A percentile compares a stretch with the other conserved stretches of the same genome.
phyloP scores from a whole-genome alignment of 768 basidiomycete genomes.

The Coprinopsis strossmayeri region DNA sequence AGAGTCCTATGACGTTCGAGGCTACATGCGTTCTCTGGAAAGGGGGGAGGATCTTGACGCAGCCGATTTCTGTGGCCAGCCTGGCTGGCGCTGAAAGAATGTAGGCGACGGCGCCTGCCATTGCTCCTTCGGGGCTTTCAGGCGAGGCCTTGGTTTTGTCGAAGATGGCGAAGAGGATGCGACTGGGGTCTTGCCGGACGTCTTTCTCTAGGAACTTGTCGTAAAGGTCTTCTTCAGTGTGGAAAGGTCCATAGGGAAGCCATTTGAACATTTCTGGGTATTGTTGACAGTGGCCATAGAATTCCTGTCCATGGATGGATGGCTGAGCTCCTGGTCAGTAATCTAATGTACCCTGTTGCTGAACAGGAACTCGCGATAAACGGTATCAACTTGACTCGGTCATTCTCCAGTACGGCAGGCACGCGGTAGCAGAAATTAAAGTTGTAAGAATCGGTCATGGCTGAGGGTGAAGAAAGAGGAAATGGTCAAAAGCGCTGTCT shows the following conservation, averaged over 20 bases:
- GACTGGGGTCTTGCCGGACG: slow-evolving; percentile 26
- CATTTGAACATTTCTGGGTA: slow-evolving; percentile 39
- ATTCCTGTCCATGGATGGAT: slow-evolving; percentile 32
- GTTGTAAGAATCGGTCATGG: slow-evolving; percentile 25
- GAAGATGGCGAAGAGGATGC: slow-evolving; percentile 44
- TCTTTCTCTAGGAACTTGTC: slow-evolving; percentile 26
- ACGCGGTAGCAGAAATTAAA: slow-evolving; percentile 47
- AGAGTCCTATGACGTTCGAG: slow-evolving; percentile 42
- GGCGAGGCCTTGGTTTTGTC: slow-evolving; percentile 34
- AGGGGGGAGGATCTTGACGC: slow-evolving; percentile 43
- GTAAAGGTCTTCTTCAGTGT: slow-evolving; percentile 28
- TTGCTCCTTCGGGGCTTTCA: slow-evolving; percentile 13
- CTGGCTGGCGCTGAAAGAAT: slow-evolving; percentile 35
- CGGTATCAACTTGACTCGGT: slow-evolving; percentile 40
- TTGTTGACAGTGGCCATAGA: slow-evolving; percentile 25
- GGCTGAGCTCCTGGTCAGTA: too few species aligned
- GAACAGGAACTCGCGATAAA: too few species aligned
- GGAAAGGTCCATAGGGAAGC: slow-evolving; percentile 46
- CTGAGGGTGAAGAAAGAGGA: too few species aligned
- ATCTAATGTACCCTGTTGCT: too few species aligned
- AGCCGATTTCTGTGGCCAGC: slow-evolving; percentile 48
- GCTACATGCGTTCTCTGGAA: slow-evolving; percentile 64
- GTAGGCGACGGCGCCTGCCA: slow-evolving; percentile 52
- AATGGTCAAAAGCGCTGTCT: too few species aligned
- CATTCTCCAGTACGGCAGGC: slow-evolving; percentile 33